Evolutionary conservation across 805 yeast species (phyloP).

Genomic region (Vanderwaltozyma verrucispora): DNA sequence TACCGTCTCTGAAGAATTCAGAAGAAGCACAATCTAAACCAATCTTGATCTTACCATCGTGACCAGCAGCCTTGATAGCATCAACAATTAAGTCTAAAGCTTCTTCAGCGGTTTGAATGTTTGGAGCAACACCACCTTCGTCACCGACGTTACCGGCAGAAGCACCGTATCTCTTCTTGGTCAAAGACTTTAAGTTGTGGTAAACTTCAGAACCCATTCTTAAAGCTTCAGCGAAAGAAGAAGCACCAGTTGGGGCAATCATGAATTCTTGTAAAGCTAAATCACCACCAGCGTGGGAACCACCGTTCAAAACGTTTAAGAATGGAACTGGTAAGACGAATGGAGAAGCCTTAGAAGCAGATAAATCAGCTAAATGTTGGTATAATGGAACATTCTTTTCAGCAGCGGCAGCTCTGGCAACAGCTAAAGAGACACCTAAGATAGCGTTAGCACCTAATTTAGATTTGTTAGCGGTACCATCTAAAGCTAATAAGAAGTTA

Average conservation of each 20-base stretch:
- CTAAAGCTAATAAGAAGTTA: slow-evolving; percentile 73
- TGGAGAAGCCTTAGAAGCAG: slow-evolving; percentile 63
- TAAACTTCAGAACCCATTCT: slow-evolving; percentile 97
- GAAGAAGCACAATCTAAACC: slow-evolving; percentile 97
- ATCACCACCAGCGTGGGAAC: slow-evolving; percentile 99
- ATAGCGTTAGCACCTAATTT: slow-evolving; percentile 98
- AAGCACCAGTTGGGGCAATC: slow-evolving; percentile 94
- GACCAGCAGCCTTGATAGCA: slow-evolving; percentile 91
- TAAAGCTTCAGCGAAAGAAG: slow-evolving; percentile 86
- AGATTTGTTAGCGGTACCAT: slow-evolving; percentile 96
- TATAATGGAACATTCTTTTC: slow-evolving; percentile 89
- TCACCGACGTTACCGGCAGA: slow-evolving; percentile 99
- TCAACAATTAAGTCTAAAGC: slow-evolving; percentile 88
- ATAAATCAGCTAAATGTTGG: slow-evolving; percentile 75
- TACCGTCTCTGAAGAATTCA: slow-evolving; percentile 94
- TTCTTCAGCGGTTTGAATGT: slow-evolving; percentile 89
- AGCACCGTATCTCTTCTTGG: slow-evolving; percentile 93
- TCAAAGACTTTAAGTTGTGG: slow-evolving; percentile 88
- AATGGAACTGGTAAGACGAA: slow-evolving; percentile 97
- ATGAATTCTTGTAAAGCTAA: slow-evolving; percentile 98
- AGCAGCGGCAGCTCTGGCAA: slow-evolving; percentile 97
- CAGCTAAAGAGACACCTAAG: slow-evolving; percentile 96
- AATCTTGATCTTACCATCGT: slow-evolving; percentile 83
- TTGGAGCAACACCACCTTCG: slow-evolving; percentile 99
- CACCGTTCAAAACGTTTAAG: slow-evolving; percentile 99